Conservation (phyloP, 164 flowering plant genomes). For the Nymphaea colorata region DNA sequence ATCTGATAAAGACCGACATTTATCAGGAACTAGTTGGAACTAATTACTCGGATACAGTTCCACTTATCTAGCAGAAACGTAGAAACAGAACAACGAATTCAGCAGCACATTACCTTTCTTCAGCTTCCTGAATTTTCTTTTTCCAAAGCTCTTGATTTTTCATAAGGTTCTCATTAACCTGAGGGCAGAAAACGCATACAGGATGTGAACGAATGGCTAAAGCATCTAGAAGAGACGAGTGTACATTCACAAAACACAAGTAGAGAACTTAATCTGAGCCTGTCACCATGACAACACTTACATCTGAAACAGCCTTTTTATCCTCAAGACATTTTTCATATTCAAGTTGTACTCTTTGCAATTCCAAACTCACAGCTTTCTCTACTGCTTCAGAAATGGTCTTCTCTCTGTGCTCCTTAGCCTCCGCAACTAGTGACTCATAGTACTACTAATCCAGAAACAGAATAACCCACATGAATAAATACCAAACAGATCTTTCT, state of each 20-base stretch:
- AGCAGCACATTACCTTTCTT: slow-evolving; percentile 26
- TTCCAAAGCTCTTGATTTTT: slow-evolving; percentile 53
- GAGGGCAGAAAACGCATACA: slow-evolving; percentile 4
- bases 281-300: slow-evolving; percentile 12
- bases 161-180: slow-evolving; percentile 59
- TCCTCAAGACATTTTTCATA: slow-evolving; percentile 47
- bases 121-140: slow-evolving; percentile 43
- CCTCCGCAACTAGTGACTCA: slow-evolving; percentile 63
- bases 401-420: slow-evolving; percentile 44
- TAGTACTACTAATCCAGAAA: slow-evolving; percentile 37
- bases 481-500: neutral
- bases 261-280: no score
- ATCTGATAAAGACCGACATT: no score
- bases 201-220: neutral
- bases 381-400: slow-evolving; percentile 49
- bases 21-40: no score
- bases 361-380: slow-evolving; percentile 37
- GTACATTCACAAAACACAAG: no score
- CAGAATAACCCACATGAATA: neutral
- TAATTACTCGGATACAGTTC: no score
- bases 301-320: slow-evolving; percentile 43
- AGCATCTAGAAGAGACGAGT: no score
- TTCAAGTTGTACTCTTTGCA: slow-evolving; percentile 45
- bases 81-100: no score
- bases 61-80: no score